Conservation (phyloP, 768 basidiomycete species). For the Leucocoprinus leucothites region DNA sequence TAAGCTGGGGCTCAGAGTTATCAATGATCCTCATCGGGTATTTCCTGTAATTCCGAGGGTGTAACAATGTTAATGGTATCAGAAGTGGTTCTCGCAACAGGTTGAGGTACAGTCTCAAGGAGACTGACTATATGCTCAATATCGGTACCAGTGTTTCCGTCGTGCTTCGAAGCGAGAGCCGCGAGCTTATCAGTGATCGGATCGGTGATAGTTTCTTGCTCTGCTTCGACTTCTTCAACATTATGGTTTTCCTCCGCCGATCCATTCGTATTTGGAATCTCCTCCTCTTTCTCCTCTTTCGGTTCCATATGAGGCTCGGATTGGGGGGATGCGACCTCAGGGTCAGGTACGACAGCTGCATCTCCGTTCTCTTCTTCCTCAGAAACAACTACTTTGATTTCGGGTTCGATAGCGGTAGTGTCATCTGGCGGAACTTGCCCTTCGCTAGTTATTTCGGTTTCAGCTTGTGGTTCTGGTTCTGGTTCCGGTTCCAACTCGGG, state of each 20-base stretch:
- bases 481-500: not conserved
- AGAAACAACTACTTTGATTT: not conserved
- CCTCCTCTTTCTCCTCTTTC: not conserved
- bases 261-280: too few relatives aligned
- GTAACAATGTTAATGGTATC: conserved; percentile 41
- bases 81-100: conserved; percentile 35
- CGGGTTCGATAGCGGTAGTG: not conserved
- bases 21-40: conserved; percentile 39
- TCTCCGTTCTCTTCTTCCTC: not conserved
- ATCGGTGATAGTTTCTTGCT: conserved; percentile 4
- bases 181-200: not conserved
- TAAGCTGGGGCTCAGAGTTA: not conserved
- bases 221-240: conserved; percentile 1
- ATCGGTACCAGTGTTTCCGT: conserved; percentile 29
- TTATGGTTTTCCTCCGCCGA: not conserved
- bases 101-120: conserved; percentile 41
- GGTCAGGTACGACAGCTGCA: too few relatives aligned
- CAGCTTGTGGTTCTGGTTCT: not conserved
- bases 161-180: conserved; percentile 7
- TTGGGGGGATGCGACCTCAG: not conserved
- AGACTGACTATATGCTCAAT: conserved; percentile 67
- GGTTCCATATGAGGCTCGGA: conserved; percentile 8
- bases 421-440: not conserved
- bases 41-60: conserved; percentile 54
- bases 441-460: not conserved